phyloP scores from a whole-genome alignment of 2,329 filamentous ascomycete genomes.

The Coleophoma cylindrospora region DNA sequence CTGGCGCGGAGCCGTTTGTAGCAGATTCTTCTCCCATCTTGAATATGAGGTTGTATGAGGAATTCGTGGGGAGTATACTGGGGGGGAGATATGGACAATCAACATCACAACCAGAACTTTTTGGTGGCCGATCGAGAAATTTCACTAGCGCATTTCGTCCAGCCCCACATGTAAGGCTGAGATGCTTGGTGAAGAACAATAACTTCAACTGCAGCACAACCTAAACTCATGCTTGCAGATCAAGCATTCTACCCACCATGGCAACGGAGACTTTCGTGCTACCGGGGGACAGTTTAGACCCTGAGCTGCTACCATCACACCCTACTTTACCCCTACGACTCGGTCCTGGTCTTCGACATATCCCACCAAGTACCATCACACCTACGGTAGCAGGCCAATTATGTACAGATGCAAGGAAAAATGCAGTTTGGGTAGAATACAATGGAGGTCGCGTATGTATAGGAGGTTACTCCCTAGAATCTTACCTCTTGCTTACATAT shows the following conservation, averaged over 20 bases:
- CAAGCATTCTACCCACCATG: constrained; percentile 9
- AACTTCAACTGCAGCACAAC: constrained; percentile 4
- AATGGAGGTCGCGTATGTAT: constrained; percentile 60
- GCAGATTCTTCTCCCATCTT: constrained; percentile 23
- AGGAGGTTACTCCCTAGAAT: not conserved
- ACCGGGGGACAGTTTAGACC: constrained; percentile 73
- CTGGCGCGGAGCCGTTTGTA: constrained; percentile 36
- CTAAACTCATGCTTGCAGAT: not conserved
- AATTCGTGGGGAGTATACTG: not conserved
- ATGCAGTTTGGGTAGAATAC: constrained; percentile 72
- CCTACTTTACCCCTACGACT: constrained; percentile 70
- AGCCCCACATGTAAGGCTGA: constrained; percentile 24
- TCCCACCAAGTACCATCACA: constrained; percentile 69
- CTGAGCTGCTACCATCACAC: constrained; percentile 60
- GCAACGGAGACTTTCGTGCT: constrained; percentile 61
- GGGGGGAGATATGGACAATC: not conserved
- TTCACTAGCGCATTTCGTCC: constrained; percentile 19
- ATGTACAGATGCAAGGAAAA: constrained; percentile 65
- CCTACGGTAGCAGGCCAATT: constrained; percentile 65
- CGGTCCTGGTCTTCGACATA: constrained; percentile 77
- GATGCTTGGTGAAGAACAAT: constrained; percentile 4
- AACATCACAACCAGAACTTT: constrained; percentile 12
- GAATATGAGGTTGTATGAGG: not conserved
- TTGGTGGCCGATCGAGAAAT: constrained; percentile 20
- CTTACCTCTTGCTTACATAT: constrained; percentile 1